Evolutionary conservation across 495 filamentous ascomycete species (phyloP).

Genomic region (Clavariopsis aquatica): DNA sequence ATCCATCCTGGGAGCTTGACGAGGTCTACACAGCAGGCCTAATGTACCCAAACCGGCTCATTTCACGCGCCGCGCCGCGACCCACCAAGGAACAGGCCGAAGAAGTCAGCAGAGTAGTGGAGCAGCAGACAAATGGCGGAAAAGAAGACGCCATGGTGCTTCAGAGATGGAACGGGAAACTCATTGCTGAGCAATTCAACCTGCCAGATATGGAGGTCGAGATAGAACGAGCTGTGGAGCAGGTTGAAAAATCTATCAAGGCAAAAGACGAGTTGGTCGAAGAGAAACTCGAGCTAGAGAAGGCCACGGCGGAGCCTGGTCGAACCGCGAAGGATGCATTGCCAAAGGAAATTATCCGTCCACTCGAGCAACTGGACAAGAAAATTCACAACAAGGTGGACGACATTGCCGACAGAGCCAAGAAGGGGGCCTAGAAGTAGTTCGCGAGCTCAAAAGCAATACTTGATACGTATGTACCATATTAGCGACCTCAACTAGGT

Average conservation of each 20-base stretch:
- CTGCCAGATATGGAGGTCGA: slow-evolving; percentile 84
- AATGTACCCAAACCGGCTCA: slow-evolving; percentile 41
- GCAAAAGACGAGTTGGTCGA: slow-evolving; percentile 53
- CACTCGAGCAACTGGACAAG: slow-evolving; percentile 19
- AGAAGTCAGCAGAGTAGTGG: slow-evolving; percentile 65
- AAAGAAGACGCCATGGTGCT: slow-evolving; percentile 48
- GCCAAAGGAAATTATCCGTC: slow-evolving; percentile 14
- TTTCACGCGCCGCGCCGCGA: slow-evolving; percentile 39
- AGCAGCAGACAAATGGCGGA: slow-evolving; percentile 46
- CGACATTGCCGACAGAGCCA: not conserved
- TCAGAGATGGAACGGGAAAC: slow-evolving; percentile 48
- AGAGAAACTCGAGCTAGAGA: slow-evolving; percentile 47
- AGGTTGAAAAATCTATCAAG: slow-evolving; percentile 65
- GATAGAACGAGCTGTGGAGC: slow-evolving; percentile 83
- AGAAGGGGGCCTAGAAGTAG: not conserved
- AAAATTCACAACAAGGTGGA: slow-evolving; percentile 29
- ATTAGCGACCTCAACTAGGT: not conserved
- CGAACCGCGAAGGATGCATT: slow-evolving; percentile 16
- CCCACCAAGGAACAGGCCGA: slow-evolving; percentile 42
- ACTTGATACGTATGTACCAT: not conserved
- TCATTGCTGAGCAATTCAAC: slow-evolving; percentile 47
- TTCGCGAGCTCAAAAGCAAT: not conserved
- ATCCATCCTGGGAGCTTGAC: slow-evolving; percentile 67
- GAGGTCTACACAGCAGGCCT: slow-evolving; percentile 61
- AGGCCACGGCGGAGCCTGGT: slow-evolving; percentile 30